Evolutionary conservation across 2,329 filamentous ascomycete species (phyloP), one percentile per base, ranked within the genome.

Genomic region (Fusarium sp.): DNA sequence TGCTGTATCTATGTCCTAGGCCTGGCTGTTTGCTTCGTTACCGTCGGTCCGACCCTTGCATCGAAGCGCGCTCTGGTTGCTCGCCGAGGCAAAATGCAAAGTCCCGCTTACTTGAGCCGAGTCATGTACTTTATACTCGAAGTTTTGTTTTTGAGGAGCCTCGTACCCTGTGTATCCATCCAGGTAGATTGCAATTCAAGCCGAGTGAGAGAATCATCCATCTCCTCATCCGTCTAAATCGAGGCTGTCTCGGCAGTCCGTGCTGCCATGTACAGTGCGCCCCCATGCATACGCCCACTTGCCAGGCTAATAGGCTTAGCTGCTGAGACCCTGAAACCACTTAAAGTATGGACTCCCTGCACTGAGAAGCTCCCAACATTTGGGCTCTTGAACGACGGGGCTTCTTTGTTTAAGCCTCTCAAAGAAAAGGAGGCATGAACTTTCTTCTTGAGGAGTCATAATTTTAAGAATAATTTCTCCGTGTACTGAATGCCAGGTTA

Each of bases 251-350:
- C 37, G 50, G 45, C 30, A 74, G 52, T 27, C 25, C 16, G 25
- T 30, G 23, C 45, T 45, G 37, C 14, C 18, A 35, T 54, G 23
- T 57, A 75, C 72, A 72, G 72, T 74, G 72, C 66, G 72, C 63
- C 45, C 45, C 59, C 41, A 20, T 52, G 25, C 48, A 30, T 7
- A 48, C 43, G 48, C 48, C 48, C 25, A 52, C 48, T 52, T 18
- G 7, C 16, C 10, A 11, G 10, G 16, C 48, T 30, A 52, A n/a
- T 18, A n/a, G 25, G 9, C 25, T 52, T 52, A 30, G 48, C 48
- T 27, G 27, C 48, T 52, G 48, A 30, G 48, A 52, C 48, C 48
- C 48, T 52, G 25, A 52, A 52, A 52, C 48, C 48, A 52, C 48
- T 52, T 52, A 52, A 52, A 52, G 48, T n/a, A 30, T 48, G 23